These are phyloP conservation scores for Solidago caesia DNA, from an alignment of 129 eudicot genomes.

Conservation along the genomic window DNA sequence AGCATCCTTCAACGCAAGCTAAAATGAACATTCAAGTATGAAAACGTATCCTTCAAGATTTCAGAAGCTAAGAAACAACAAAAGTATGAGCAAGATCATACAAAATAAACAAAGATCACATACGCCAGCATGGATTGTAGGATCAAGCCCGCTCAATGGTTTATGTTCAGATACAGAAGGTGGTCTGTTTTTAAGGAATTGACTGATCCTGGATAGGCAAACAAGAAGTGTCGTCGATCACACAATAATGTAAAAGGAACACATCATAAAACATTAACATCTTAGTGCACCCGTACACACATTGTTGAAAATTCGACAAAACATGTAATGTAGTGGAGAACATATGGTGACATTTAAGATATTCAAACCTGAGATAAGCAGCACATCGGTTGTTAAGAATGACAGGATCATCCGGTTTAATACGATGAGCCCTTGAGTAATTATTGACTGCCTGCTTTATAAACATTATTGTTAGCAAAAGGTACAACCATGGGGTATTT, in stretches of 20 bases:
- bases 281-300: no score
- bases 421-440: constrained; percentile 66
- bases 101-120: constrained; percentile 39
- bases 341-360: background rate
- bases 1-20: constrained; percentile 98
- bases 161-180: constrained; percentile 78
- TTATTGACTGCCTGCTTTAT: constrained; percentile 67
- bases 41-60: background rate
- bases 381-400: constrained; percentile 76
- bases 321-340: background rate
- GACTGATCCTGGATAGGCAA: constrained; percentile 54
- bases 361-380: constrained; percentile 67
- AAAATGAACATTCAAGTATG: constrained; percentile 21
- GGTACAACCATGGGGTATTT: background rate
- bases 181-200: constrained; percentile 66
- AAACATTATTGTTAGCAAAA: background rate
- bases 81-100: constrained; percentile 38
- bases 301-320: background rate
- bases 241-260: background rate
- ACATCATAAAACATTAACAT: no score
- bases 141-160: constrained; percentile 94
- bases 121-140: constrained; percentile 96
- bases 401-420: constrained; percentile 63
- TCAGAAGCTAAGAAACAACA: constrained; percentile 11
- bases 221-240: background rate